Evolutionary conservation across 2,329 filamentous ascomycete genomes (phyloP), one percentile per base, ranked within the genome.

Genomic region (Hypoxylon sp.): DNA sequence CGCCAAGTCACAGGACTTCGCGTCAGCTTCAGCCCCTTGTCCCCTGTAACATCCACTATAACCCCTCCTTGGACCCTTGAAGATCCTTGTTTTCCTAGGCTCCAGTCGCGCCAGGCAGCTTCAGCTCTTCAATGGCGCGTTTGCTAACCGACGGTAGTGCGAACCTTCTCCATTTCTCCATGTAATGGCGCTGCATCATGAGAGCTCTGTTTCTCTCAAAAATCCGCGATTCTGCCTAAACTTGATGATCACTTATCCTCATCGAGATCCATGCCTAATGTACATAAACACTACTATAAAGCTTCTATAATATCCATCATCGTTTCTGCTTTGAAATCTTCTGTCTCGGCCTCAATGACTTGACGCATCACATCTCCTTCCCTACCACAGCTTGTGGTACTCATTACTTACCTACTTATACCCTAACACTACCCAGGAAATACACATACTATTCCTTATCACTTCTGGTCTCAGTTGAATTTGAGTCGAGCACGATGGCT

Each of bases 401-500:
- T 42, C 2, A 37, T 42, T 17, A 24, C 26, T 58, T 11, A 37
- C 26, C 5, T 37, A 8, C 22, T 14, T 42, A 31, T 44, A 33
- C 17, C 11, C 13, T 44, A 47, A n/a, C 29, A 19, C 14, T 31
- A 24, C 52, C 39, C 9, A n/a, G 39, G 14, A 59, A n/a, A 35
- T 51, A 35, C 22, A 59, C 17, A 35, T 31, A 35, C 26, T 31
- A 35, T 37, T 22, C 37, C 48, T 57, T 11, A 35, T 9, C 14
- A 26, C 29, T 47, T 50, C 3, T 26, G 39, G 6, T 42, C 59
- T 37, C 11, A 55, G 51, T 17, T 51, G 29, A 59, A 22, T 47
- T 33, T 6, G n/a, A 47, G 4, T 59, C 42, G 48, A 50, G 37
- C 72, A 73, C 61, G 58, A 84, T 84, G 82, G 74, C 77, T 52